phyloP scores from a whole-genome alignment of 2,329 filamentous ascomycete species.

The Trichophyton benhamiae region DNA sequence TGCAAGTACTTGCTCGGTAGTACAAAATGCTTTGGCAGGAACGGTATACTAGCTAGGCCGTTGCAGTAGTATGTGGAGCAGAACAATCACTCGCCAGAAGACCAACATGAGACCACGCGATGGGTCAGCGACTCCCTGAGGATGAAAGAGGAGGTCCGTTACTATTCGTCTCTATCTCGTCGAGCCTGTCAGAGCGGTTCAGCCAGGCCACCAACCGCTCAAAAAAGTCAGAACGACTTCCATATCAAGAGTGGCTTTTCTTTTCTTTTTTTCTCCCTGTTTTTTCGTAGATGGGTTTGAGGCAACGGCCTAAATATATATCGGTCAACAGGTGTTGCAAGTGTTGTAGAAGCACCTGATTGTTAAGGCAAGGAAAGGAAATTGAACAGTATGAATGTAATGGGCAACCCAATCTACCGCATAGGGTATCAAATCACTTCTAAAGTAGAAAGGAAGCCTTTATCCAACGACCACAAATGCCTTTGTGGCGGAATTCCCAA shows the following conservation, averaged over 20 bases:
- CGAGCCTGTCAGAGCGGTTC: not conserved
- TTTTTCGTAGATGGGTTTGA: not conserved
- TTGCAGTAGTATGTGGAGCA: not conserved
- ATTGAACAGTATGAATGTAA: not conserved
- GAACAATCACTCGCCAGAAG: not conserved
- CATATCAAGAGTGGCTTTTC: not conserved
- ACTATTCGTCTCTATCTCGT: not conserved
- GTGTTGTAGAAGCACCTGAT: not conserved
- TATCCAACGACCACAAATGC: not conserved
- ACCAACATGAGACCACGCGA: not conserved
- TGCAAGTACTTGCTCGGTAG: not conserved
- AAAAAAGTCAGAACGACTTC: not conserved
- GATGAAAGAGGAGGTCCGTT: not conserved
- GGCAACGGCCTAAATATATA: not conserved
- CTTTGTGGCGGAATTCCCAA: not conserved
- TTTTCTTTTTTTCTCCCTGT: not conserved
- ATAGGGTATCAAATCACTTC: not conserved
- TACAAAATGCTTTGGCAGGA: not conserved
- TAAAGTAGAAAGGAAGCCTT: not conserved
- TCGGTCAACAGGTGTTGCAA: not conserved
- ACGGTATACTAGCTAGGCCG: not conserved
- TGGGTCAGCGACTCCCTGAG: too few relatives aligned
- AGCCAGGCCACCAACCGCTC: not conserved
- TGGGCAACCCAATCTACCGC: not conserved
- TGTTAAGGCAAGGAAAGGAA: not conserved